Evolutionary conservation across 2,329 filamentous ascomycete species (phyloP), one percentile per base, ranked within the genome.

Genomic region (Trichoderma sp.): DNA sequence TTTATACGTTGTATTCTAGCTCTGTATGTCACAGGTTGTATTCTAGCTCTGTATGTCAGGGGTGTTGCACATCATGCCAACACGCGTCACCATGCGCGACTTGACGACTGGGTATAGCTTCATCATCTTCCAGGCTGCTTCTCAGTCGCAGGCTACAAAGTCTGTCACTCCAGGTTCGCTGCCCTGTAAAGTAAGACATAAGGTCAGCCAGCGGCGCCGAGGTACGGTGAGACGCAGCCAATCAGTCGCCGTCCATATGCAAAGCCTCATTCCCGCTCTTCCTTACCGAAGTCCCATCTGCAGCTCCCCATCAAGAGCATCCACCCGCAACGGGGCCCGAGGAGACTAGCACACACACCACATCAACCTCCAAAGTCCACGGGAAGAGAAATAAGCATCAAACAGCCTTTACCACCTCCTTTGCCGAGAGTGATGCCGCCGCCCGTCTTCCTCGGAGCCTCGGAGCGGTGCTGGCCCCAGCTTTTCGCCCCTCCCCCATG

Each of bases 371-470:
- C 48, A 19, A 28, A 34, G 7, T 17, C 3, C 26, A 30, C 26
- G 15, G 6, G 19, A 7, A 30, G 5, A 51, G 48, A 51, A 7
- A 41, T 5, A 41, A 26, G 45, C 19, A 39, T 24, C 43, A 24
- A 28, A 28, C 47, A 48, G n/a, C 28, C 44, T 24, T 4, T 24
- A 3, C 24, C n/a, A 2, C n/a, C 21, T 41, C 24, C 21, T 52
- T 63, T 63, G 50, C 59, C 59, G 59, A 63, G 15, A 26, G 39
- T 43, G 41, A 55, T 63, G 60, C 60, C 60, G 60, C 41, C 26
- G 43, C 52, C 26, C 19, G 21, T 24, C 10, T 24, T 10, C 26
- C 51, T 50, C 26, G 60, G 56, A 43, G 24, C 39, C 60, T 45
- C 60, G 60, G 60, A 55, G 17, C 43, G n/a, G 14, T 44, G 39